A percentile compares a stretch with the other conserved stretches of the same genome.
phyloP scores from a whole-genome alignment of 148 eudicot genomes.

The Limonium bicolor region DNA sequence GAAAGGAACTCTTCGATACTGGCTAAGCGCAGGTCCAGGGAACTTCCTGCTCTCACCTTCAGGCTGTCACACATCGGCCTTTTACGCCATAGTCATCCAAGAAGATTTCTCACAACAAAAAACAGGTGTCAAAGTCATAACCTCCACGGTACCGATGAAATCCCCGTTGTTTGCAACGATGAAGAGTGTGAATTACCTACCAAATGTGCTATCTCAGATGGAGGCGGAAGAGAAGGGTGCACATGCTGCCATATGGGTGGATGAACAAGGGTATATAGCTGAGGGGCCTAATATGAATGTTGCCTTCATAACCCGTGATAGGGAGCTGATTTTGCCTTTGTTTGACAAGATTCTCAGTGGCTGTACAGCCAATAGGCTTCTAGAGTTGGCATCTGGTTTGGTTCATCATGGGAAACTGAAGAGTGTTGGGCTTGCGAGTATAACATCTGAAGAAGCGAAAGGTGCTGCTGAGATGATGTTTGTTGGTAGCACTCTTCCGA shows the following conservation, averaged over 20 bases:
- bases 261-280: conserved; percentile 44
- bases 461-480: conserved; percentile 58
- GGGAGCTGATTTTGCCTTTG: conserved; percentile 49
- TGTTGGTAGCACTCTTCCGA: conserved; percentile 63
- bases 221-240: conserved; percentile 65
- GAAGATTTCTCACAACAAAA: conserved; percentile 36
- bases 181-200: conserved; percentile 71
- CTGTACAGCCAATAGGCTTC: conserved; percentile 60
- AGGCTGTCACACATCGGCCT: conserved; percentile 37
- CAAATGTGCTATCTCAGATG: conserved; percentile 49
- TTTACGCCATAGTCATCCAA: conserved; percentile 51
- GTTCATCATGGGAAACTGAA: conserved; percentile 34
- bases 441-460: conserved; percentile 41
- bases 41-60: conserved; percentile 48
- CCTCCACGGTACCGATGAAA: conserved; percentile 54
- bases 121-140: conserved; percentile 52
- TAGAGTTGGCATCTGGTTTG: conserved; percentile 40
- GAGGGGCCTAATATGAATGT: conserved; percentile 78
- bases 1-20: conserved; percentile 50
- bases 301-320: conserved; percentile 43
- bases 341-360: conserved; percentile 58
- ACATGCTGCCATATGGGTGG: conserved; percentile 55
- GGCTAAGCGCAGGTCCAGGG: conserved; percentile 69
- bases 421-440: conserved; percentile 27
- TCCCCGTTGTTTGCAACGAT: conserved; percentile 45